Percentiles rank a stretch among this genome's conserved stretches.
phyloP scores from a whole-genome alignment of 192 early-diverging fungal species.

The Ambispora gerdemannii region DNA sequence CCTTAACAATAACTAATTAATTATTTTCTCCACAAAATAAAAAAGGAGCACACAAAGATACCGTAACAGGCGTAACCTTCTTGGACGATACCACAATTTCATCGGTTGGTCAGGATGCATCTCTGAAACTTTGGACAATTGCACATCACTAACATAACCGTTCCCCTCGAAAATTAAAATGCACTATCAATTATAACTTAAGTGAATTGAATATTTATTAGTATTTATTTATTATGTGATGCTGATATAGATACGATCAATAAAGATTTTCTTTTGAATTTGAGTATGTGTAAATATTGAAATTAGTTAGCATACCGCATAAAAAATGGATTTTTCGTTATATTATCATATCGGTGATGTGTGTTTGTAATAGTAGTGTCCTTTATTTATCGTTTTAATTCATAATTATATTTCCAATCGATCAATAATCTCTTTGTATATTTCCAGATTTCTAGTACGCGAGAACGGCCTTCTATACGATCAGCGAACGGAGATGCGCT shows the following conservation, averaged over 20 bases:
- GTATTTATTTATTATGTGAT: too few species aligned
- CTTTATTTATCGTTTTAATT: background rate
- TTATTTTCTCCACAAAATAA: background rate
- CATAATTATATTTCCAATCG: slow-evolving; percentile 3
- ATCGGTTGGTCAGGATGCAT: slow-evolving; percentile 78
- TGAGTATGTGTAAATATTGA: too few species aligned
- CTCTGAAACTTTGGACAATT: slow-evolving; percentile 69
- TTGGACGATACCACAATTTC: slow-evolving; percentile 64
- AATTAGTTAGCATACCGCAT: too few species aligned
- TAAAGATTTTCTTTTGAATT: too few species aligned
- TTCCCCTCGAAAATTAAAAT: slow-evolving; percentile 12
- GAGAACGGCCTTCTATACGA: slow-evolving; percentile 12
- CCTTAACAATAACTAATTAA: background rate
- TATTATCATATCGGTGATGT: too few species aligned
- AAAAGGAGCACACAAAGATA: slow-evolving; percentile 74
- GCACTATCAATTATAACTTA: background rate
- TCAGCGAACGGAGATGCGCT: slow-evolving; percentile 12
- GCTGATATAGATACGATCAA: too few species aligned
- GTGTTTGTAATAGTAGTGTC: too few species aligned
- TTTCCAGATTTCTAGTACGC: background rate
- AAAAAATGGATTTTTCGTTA: too few species aligned
- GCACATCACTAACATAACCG: slow-evolving; percentile 28
- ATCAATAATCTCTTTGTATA: slow-evolving; percentile 25
- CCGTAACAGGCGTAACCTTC: slow-evolving; percentile 71
- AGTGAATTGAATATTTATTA: too few species aligned